A percentile compares a stretch with the other conserved stretches of the same genome.
Conservation (phyloP, 305 asterid species). For the Euphrasia arctica region DNA sequence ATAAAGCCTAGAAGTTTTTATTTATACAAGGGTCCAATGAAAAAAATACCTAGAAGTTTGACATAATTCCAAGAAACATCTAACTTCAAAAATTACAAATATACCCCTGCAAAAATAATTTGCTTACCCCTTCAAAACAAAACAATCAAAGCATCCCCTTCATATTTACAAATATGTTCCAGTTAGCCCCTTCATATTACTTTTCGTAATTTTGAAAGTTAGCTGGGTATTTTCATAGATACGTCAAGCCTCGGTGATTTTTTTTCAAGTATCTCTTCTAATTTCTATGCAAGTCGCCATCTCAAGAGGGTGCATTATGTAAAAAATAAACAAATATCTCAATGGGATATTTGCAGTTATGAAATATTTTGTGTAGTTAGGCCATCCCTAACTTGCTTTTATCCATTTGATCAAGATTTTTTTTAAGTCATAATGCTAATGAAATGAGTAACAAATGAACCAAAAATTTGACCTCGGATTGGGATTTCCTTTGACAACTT, state of each 20-base stretch:
- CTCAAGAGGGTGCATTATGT: not conserved
- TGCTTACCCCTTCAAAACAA: not conserved
- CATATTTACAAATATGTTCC: not conserved
- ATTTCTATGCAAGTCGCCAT: too few relatives aligned
- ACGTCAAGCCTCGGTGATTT: not conserved
- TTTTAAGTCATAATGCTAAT: too few relatives aligned
- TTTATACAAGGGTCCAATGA: too few relatives aligned
- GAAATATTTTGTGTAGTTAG: not conserved
- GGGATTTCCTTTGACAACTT: constrained; percentile 86
- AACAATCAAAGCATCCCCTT: not conserved
- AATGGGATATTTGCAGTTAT: not conserved
- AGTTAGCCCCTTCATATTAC: not conserved
- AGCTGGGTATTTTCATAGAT: not conserved
- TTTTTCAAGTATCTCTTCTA: not conserved
- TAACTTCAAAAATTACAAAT: not conserved
- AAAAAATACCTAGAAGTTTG: not conserved
- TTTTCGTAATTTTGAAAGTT: not conserved
- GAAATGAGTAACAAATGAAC: not conserved
- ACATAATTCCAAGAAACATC: not conserved
- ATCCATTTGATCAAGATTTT: not conserved
- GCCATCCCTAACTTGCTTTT: not conserved
- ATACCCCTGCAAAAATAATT: not conserved
- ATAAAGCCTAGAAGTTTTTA: too few relatives aligned
- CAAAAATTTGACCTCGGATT: constrained; percentile 60
- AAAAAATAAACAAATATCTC: not conserved